Percentiles rank a stretch among this genome's conserved stretches.
These are phyloP conservation scores for Ceriops tagal DNA, from an alignment of 345 rosid genomes.

Conservation along the genomic window DNA sequence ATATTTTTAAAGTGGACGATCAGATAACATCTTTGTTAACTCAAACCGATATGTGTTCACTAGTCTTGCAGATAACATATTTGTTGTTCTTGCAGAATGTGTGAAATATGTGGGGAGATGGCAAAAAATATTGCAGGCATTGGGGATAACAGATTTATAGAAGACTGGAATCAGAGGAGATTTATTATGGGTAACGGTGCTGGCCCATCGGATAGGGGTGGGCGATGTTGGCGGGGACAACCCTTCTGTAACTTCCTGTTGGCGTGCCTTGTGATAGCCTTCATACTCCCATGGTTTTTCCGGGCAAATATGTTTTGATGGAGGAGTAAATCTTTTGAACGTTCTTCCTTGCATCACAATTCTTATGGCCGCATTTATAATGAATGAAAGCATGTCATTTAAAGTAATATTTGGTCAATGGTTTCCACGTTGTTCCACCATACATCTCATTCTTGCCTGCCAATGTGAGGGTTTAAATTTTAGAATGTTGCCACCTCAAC, in stretches of 20 bases:
- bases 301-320: constrained; percentile 51
- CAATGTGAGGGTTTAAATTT: not conserved
- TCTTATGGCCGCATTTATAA: not conserved
- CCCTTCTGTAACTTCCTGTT: constrained; percentile 69
- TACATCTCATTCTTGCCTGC: too few species aligned
- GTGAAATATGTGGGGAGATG: constrained; percentile 65
- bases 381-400: not conserved
- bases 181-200: constrained; percentile 11
- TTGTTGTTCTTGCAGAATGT: constrained; percentile 36
- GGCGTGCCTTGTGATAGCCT: constrained; percentile 69
- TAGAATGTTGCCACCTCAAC: not conserved
- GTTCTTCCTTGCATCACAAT: constrained; percentile 6
- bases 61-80: not conserved
- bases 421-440: not conserved
- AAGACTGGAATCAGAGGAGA: constrained; percentile 47
- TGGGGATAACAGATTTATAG: constrained; percentile 44
- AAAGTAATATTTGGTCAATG: not conserved
- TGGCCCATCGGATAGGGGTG: constrained; percentile 22
- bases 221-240: constrained; percentile 59
- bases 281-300: constrained; percentile 68
- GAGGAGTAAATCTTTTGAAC: not conserved
- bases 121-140: constrained; percentile 48
- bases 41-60: not conserved
- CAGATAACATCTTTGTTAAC: constrained; percentile 1
- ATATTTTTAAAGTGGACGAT: not conserved